Base-by-base conservation (phyloP, 345 rosid species). In the Eucalyptus lansdowneana region DNA sequence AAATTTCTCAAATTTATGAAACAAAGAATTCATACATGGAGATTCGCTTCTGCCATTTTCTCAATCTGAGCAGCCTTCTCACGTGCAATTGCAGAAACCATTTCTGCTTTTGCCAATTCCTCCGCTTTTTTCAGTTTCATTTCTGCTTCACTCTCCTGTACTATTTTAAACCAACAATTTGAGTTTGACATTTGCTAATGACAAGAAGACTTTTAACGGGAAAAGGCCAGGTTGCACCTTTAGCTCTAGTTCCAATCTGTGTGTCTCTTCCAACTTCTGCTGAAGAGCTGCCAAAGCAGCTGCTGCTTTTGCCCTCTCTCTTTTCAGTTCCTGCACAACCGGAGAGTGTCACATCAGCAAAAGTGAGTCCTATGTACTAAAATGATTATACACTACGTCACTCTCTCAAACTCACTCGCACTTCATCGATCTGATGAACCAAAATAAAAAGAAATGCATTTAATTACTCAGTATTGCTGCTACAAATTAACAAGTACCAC, bases 31-130 rank as follows among this genome's bases (percentile, higher is more conserved):
- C 95, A 93, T 94, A 98, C 99, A 92, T 97, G 91, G 88, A 98
- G 97, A 95, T 98, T 93, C 88, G 97, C 99, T 88, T 98, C 99
- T 31, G 96, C 96, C 93, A 96, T 93, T 92, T 94, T 97, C 89
- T 98, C 97, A 89, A 96, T 94, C 87, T 94, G 98, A 86, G 96
- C 92, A 86, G 97, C 97, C 94, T 97, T 98, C 94, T 97, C 99
- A 86, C 88, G 93, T 58, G 95, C 93, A 89, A 96, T 91, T 90
- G 94, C 92, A 87, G 99, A 94, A 91, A 94, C 92, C 92, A 94
- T 87, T 93, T 98, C 98, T 88, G 96, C 99, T 93, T 95, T 95
- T 86, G 97, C 96, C 87, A 96, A 90, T 90, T 97, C 99, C 91
- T 92, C 93, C 86, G 92, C 91, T 90, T 91, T 94, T 90, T 92